Base-by-base conservation (phyloP, 169 alveolate genomes). In the Perkinsus chesapeaki region DNA sequence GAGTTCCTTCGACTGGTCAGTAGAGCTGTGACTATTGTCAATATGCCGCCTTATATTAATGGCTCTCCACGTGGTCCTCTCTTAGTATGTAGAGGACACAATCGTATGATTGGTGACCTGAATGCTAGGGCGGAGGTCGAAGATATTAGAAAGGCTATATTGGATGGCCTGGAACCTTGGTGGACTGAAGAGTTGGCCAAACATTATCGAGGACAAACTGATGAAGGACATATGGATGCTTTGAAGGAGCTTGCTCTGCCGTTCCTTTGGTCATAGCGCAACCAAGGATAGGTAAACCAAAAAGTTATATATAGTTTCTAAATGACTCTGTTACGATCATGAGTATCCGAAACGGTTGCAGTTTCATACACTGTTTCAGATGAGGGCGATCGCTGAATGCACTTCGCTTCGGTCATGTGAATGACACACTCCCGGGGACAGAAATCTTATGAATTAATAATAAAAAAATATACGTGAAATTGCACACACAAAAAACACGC, bases 371-470 rank as follows among this genome's bases (percentile, higher is more conserved):
- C n/a, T n/a, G 82, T 12, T 27, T 16, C 3, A 60, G 82, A 60
- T 60, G 23, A 34, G 82, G 37, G 82, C 82, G 82, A 60, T 60
- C 82, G 82, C 82, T 34, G 27, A 12, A 60, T 23, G 23, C 27
- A 7, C 27, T 1, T 60, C 82, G 82, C 82, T 60, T 60, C 23
- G 82, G 82, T 60, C 82, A 60, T 60, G 82, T 60, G 82, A 60
- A 60, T 60, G 82, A 60, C 82, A 60, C 82, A 60, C 82, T 60
- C 82, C 82, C 82, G 82, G 82, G 82, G 36, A 23, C n/a, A n/a
- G n/a, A n/a, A n/a, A n/a, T n/a, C n/a, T n/a, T n/a, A n/a, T n/a
- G n/a, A n/a, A n/a, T n/a, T n/a, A n/a, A n/a, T n/a, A n/a, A n/a
- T n/a, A n/a, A n/a, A 16, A 1, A 7, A 16, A 23, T 60, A 60